Evolutionary conservation across 129 eudicot genomes (phyloP).

Genomic region (Helichrysum umbraculigerum): DNA sequence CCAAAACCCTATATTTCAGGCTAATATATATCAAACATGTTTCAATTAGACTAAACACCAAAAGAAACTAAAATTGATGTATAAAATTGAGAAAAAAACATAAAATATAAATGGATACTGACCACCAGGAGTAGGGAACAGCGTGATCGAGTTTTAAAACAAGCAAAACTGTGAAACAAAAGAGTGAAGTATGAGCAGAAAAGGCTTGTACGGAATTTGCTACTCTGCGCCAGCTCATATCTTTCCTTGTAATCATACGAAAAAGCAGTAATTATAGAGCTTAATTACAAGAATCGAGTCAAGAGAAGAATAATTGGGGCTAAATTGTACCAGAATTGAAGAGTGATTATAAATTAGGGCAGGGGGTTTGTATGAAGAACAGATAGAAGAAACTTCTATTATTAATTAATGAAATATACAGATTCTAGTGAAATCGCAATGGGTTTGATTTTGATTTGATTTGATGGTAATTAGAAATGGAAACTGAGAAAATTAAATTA

Average conservation of each 20-base stretch:
- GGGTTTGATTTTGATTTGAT: not conserved
- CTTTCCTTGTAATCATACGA: slow-evolving; percentile 15
- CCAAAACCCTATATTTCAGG: not conserved
- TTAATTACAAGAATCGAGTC: not conserved
- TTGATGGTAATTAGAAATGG: slow-evolving; percentile 11
- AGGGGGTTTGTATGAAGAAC: slow-evolving; percentile 27
- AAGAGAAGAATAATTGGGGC: not conserved
- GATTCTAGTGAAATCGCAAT: slow-evolving; percentile 10
- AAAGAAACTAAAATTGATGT: not conserved
- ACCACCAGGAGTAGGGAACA: slow-evolving; percentile 53
- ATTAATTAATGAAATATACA: not conserved
- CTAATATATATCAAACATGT: not conserved
- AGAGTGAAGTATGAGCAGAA: slow-evolving; percentile 46
- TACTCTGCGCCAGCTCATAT: slow-evolving; percentile 58
- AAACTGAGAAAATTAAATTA: not conserved
- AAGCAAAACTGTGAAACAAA: slow-evolving; percentile 53
- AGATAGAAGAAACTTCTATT: not conserved
- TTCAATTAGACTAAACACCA: not conserved
- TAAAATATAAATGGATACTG: not conserved
- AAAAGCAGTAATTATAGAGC: not conserved
- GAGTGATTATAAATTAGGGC: slow-evolving; percentile 13
- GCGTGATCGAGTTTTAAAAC: slow-evolving; percentile 46
- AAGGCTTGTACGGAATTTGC: slow-evolving; percentile 50
- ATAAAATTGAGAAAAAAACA: not conserved
- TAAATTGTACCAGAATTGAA: slow-evolving; percentile 12